A percentile compares a stretch with the other conserved stretches of the same genome.
These are phyloP conservation scores for Leptographium procerum DNA, from an alignment of 2,329 filamentous ascomycete species.

Conservation along the genomic window DNA sequence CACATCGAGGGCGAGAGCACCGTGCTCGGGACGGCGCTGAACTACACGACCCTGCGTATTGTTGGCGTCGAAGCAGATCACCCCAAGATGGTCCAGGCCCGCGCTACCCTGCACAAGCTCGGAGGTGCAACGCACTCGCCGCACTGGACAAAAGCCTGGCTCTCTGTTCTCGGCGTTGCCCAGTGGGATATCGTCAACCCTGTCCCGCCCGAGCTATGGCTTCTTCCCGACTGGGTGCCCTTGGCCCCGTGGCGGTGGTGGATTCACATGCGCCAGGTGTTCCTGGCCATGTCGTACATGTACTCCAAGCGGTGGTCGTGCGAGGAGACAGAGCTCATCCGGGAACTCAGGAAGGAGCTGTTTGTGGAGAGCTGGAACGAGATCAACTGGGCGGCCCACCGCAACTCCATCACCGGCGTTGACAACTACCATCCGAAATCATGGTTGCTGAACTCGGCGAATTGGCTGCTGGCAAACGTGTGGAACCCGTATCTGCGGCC, in stretches of 20 bases:
- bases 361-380: constrained; percentile 67
- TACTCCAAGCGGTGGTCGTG: constrained; percentile 75
- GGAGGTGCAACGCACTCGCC: constrained; percentile 76
- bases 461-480: constrained; percentile 67
- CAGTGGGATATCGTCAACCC: constrained; percentile 93
- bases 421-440: constrained; percentile 95
- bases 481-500: constrained; percentile 71
- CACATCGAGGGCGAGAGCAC: constrained; percentile 91
- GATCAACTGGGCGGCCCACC: constrained; percentile 66
- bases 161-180: constrained; percentile 71
- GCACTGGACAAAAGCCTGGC: constrained; percentile 97
- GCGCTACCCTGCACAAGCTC: constrained; percentile 69
- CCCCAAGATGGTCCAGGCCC: constrained; percentile 72
- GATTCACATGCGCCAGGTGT: constrained; percentile 98
- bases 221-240: constrained; percentile 82
- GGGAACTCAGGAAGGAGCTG: constrained; percentile 65
- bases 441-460: constrained; percentile 66
- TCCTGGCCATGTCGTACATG: constrained; percentile 80
- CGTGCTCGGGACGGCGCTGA: constrained; percentile 81
- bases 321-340: constrained; percentile 63
- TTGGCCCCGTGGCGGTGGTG: constrained; percentile 91
- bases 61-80: constrained; percentile 78
- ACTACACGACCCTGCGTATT: constrained; percentile 71
- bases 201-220: constrained; percentile 85
- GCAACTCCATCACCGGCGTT: constrained; percentile 66